These are phyloP conservation scores for Melanogaster broomeanus DNA, from an alignment of 768 basidiomycete species.

Conservation along the genomic window DNA sequence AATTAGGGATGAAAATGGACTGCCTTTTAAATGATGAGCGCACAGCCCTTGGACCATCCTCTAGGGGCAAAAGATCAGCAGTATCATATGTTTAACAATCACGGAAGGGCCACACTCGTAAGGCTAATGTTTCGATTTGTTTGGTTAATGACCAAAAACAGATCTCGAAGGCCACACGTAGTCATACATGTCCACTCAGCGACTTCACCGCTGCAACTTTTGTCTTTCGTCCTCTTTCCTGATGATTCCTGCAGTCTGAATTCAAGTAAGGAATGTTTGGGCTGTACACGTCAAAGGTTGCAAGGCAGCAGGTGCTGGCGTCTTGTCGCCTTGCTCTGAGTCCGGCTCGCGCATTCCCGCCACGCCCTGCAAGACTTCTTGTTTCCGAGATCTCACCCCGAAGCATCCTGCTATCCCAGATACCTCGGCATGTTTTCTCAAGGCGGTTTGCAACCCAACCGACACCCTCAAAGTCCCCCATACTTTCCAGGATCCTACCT, in stretches of 20 bases:
- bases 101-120: too few relatives aligned
- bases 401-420: neutral
- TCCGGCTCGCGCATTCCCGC: neutral
- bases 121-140: too few relatives aligned
- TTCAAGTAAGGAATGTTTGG: conserved; percentile 7
- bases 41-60: too few relatives aligned
- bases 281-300: conserved; percentile 3
- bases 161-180: too few relatives aligned
- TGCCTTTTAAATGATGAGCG: too few relatives aligned
- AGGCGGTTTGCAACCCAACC: conserved; percentile 15
- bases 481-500: conserved; percentile 32
- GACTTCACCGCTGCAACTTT: neutral
- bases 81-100: too few relatives aligned
- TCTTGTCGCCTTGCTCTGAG: neutral
- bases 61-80: too few relatives aligned
- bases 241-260: conserved; percentile 1
- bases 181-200: too few relatives aligned
- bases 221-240: neutral
- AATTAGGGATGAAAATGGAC: too few relatives aligned
- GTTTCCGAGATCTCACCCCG: neutral
- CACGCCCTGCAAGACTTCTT: neutral
- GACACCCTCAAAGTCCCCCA: conserved; percentile 1
- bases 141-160: too few relatives aligned
- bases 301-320: conserved; percentile 9
- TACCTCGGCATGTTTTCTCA: conserved; percentile 1